Base-by-base conservation (phyloP, 2,329 filamentous ascomycete species). In the Chaetomiaceae sp. region DNA sequence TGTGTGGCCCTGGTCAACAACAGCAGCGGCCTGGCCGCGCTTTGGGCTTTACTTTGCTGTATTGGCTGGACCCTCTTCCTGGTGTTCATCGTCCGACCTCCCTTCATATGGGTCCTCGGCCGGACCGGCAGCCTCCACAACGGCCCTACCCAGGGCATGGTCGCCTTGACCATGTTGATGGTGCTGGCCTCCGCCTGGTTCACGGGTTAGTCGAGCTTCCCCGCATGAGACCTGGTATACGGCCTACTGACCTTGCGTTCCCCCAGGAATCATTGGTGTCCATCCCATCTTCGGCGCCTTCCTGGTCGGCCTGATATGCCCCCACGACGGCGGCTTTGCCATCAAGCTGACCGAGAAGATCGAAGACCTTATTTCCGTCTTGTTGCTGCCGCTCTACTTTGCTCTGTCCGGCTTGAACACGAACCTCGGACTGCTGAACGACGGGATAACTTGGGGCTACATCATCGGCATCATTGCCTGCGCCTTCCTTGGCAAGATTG, bases 251-350 rank as follows among this genome's bases (percentile, higher is more conserved):
- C 42, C 5, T 6, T 43, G 9, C n/a, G n/a, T n/a, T n/a, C n/a
- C 9, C 22, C 6, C 36, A 58, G 73, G 84, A 46, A 85, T 93
- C 49, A 95, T 97, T 60, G 91, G 91, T 38, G 83, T 96, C 1
- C 91, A 97, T 63, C 80, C 91, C 46, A 96, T 97, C 61, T 97
- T 97, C 59, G 91, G 91, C 34, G 89, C 85, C 3, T 97, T 97
- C 62, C 73, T 96, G 48, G 79, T 91, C 34, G 91, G 91, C 1
- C 65, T 97, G 20, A 93, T 97, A 47, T 89, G 89, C 56, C 91
- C 90, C 0, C 89, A 93, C 60, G 86, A 95, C 48, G 85, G 86
- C 39, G 87, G 89, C 22, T 95, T 95, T 60, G 86, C 88, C 18
- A 93, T 95, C 65, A 90, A 90, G 56, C 71, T 95, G 33, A 93